These are phyloP conservation scores for Lachnellula occidentalis DNA, from an alignment of 2,329 filamentous ascomycete genomes.

Conservation along the genomic window DNA sequence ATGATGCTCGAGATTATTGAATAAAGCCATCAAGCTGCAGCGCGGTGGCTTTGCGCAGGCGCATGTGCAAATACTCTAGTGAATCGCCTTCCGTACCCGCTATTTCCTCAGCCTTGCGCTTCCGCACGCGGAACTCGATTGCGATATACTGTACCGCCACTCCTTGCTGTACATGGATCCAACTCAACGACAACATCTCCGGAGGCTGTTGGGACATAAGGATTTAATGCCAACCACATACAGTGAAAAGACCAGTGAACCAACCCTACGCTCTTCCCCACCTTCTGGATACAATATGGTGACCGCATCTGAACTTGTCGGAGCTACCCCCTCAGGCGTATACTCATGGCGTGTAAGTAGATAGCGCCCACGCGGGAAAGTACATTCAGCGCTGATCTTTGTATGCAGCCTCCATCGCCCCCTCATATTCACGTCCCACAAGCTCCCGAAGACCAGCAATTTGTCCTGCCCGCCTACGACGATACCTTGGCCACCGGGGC, in stretches of 20 bases:
- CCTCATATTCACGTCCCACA: constrained; percentile 30
- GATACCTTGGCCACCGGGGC: constrained; percentile 38
- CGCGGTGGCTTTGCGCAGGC: too few species aligned
- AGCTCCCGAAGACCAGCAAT: constrained; percentile 13
- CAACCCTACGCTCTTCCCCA: background rate
- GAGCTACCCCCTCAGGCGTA: constrained; percentile 11
- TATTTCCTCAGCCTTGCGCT: too few species aligned
- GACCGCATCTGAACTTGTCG: constrained; percentile 16
- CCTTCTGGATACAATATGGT: constrained; percentile 16
- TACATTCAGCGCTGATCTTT: constrained; percentile 1
- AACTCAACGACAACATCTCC: too few species aligned
- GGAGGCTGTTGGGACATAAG: too few species aligned
- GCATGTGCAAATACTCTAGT: too few species aligned
- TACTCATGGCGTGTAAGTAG: constrained; percentile 24
- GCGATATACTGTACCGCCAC: too few species aligned
- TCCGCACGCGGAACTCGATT: too few species aligned
- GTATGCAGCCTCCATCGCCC: constrained; percentile 26
- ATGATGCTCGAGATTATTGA: too few species aligned
- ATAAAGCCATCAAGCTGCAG: too few species aligned
- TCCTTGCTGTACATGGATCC: too few species aligned
- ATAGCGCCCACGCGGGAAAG: background rate
- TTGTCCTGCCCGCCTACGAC: constrained; percentile 38
- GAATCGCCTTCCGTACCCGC: too few species aligned
- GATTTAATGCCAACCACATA: too few species aligned
- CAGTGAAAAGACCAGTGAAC: background rate